Base-by-base conservation (phyloP, 768 basidiomycete species). In the Lentinula boryana region DNA sequence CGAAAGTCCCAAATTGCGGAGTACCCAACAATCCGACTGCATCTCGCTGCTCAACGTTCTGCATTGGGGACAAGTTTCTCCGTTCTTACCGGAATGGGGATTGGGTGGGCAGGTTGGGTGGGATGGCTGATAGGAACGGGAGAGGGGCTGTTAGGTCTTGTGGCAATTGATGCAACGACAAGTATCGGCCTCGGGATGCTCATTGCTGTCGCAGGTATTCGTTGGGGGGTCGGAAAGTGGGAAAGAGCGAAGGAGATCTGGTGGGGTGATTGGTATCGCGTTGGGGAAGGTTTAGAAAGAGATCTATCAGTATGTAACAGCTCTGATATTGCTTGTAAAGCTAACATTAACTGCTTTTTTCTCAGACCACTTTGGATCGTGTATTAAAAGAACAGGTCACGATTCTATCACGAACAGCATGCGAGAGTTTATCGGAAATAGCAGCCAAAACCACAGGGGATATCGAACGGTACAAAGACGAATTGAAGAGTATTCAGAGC, bases 211-310 rank as follows among this genome's bases (percentile, higher is more conserved):
- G 65, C 71, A 2, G 80, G 84, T 50, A 62, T 89, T 44, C 75
- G 88, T 44, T 89, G 86, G 85, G 81, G 80, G 1, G 76, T 87
- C 5, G 80, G 83, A 12, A 76, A 75, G 61, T 92, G 89, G 88
- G 87, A 90, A 60, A 82, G 77, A 64, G 83, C 84, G 3, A 87
- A 88, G 69, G 74, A 71, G 60, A 75, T 73, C 62, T 93, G 89
- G 88, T 80, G 82, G 82, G 78, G 81, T 57, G 88, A 91, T 68
- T 87, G 84, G 78, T 67, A 66, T 18, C 76, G 89, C 53, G 76
- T 89, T 3, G 80, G 82, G 5, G 76, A 84, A 52, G 86, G 89
- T 0, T 74, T 89, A 40, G 77, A 80, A 50, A 76, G 88, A 49
- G 88, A 91, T 70, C 71, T 90, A 21, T 76, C 79, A 77, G 89